Conservation (phyloP, 2,329 filamentous ascomycete species). For the Colletotrichum karsti region DNA sequence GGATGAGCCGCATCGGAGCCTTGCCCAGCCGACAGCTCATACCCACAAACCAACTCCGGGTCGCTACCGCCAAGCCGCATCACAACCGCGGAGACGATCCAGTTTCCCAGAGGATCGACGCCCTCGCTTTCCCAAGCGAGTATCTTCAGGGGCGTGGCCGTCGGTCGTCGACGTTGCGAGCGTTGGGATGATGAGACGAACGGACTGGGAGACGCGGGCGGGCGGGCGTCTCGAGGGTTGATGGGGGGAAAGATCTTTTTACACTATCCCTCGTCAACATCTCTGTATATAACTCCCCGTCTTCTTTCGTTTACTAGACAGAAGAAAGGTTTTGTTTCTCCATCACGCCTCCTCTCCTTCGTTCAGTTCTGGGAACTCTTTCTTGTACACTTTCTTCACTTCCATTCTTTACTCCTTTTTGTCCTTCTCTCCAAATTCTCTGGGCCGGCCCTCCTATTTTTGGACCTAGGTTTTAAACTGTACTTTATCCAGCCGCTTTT, state of each 20-base stretch:
- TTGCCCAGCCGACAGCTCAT: slow-evolving; percentile 5
- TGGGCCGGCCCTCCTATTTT: slow-evolving; percentile 31
- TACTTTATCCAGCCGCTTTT: not conserved
- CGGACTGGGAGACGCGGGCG: not conserved
- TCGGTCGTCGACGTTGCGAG: not conserved
- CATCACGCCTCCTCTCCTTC: slow-evolving; percentile 25
- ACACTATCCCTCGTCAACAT: not conserved
- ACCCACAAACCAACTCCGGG: not conserved
- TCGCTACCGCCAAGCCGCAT: slow-evolving; percentile 17
- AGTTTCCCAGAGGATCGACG: not conserved
- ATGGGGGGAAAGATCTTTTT: too few relatives aligned
- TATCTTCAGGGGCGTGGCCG: not conserved
- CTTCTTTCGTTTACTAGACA: not conserved
- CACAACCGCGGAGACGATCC: not conserved
- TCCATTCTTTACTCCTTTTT: slow-evolving; percentile 14
- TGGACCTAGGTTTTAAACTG: not conserved
- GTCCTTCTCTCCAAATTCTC: slow-evolving; percentile 15
- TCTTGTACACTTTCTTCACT: slow-evolving; percentile 7
- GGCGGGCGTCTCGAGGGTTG: not conserved
- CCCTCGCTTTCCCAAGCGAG: slow-evolving; percentile 6
- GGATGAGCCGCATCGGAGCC: not conserved
- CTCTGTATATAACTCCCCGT: slow-evolving; percentile 18
- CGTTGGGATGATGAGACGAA: slow-evolving; percentile 15
- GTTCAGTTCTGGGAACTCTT: slow-evolving; percentile 33
- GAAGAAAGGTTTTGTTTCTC: not conserved